These are phyloP conservation scores for Setaria viridis DNA, from an alignment of 202 grass and related monocot genomes.

Conservation along the genomic window DNA sequence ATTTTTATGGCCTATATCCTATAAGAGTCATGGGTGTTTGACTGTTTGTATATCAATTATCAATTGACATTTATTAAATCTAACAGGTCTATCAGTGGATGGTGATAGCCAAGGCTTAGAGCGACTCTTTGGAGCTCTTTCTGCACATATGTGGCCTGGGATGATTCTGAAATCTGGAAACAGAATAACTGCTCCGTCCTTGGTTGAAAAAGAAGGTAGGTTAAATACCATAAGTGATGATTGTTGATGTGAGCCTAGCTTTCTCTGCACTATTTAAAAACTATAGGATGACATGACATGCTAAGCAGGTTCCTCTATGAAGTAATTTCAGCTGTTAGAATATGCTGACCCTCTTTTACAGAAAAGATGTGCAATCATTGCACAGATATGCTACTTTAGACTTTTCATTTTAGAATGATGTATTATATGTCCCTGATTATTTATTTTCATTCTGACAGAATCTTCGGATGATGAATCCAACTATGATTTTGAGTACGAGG, in stretches of 20 bases:
- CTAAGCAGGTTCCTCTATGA: conserved; percentile 1
- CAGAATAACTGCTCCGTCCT: conserved; percentile 62
- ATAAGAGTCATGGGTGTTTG: neutral
- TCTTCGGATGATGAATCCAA: conserved; percentile 78
- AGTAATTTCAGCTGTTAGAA: conserved; percentile 15
- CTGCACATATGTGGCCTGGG: conserved; percentile 97
- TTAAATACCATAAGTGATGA: conserved; percentile 15
- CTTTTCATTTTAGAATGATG: conserved; percentile 3
- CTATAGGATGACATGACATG: conserved; percentile 24
- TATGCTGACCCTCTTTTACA: neutral
- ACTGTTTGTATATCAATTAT: conserved; percentile 1
- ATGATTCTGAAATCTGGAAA: conserved; percentile 96
- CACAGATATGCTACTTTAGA: neutral
- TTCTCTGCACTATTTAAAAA: conserved; percentile 35
- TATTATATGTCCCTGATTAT: conserved; percentile 30
- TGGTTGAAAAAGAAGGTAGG: conserved; percentile 81
- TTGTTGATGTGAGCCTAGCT: neutral
- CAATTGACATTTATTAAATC: conserved; percentile 9
- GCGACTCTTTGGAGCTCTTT: conserved; percentile 82
- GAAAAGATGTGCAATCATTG: neutral
- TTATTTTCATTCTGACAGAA: conserved; percentile 59
- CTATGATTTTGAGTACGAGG: conserved; percentile 85
- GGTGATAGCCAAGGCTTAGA: conserved; percentile 98
- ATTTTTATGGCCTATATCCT: conserved; percentile 28
- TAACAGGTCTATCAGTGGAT: conserved; percentile 80